Percentiles rank a stretch among this genome's conserved stretches.
Evolutionary conservation across 345 rosid genomes (phyloP).

Genomic region (Ceriops zippeliana): DNA sequence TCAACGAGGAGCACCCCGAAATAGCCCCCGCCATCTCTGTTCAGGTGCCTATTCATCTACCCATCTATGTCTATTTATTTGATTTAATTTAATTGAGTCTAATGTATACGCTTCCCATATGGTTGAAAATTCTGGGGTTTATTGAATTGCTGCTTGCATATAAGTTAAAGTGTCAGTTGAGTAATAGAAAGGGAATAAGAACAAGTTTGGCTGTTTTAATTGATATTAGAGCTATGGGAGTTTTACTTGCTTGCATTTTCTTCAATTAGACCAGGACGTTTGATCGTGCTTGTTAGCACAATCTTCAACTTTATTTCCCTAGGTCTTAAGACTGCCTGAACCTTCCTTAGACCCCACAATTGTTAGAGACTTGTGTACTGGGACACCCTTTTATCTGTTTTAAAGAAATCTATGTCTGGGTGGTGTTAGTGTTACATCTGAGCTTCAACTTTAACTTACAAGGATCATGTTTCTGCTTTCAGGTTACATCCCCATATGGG

Average conservation of each 20-base stretch:
- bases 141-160: neutral
- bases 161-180: too few species aligned
- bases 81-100: neutral
- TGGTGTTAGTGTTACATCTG: neutral
- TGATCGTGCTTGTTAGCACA: too few species aligned
- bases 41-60: constrained; percentile 39
- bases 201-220: too few species aligned
- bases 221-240: too few species aligned
- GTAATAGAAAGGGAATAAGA: too few species aligned
- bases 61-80: neutral
- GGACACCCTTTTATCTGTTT: neutral
- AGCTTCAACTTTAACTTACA: constrained; percentile 1
- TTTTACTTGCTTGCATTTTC: too few species aligned
- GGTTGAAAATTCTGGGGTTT: neutral
- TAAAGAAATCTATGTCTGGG: neutral
- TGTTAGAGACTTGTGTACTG: too few species aligned
- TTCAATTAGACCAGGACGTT: too few species aligned
- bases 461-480: constrained; percentile 10
- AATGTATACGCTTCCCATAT: neutral
- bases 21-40: constrained; percentile 40
- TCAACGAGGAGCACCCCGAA: constrained; percentile 58
- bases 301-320: too few species aligned
- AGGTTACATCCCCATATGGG: constrained; percentile 83
- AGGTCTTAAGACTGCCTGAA: too few species aligned
- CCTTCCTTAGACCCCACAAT: too few species aligned